phyloP scores from a whole-genome alignment of 768 basidiomycete species.

The Podaxis carcinomalis region DNA sequence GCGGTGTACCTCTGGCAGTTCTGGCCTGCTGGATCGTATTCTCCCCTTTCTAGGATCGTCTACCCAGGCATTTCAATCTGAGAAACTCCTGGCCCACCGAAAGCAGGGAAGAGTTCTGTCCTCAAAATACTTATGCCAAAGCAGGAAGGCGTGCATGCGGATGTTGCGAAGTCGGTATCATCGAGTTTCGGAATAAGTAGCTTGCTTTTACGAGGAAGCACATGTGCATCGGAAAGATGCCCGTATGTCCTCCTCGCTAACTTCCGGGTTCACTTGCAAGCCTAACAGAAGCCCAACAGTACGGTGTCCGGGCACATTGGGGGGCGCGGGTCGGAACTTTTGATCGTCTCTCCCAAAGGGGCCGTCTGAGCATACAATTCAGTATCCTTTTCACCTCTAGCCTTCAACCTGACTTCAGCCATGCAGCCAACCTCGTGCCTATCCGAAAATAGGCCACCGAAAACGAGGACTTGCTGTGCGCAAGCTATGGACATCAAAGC shows the following conservation, averaged over 20 bases:
- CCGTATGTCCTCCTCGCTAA: not conserved
- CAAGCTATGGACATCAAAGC: conserved; percentile 78
- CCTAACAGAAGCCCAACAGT: conserved; percentile 57
- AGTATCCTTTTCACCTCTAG: not conserved
- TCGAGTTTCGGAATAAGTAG: conserved; percentile 78
- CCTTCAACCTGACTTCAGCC: not conserved
- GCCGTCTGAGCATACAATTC: conserved; percentile 59
- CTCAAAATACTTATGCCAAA: not conserved
- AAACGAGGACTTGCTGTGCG: conserved; percentile 75
- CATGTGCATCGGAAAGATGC: conserved; percentile 38
- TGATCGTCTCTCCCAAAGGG: conserved; percentile 83
- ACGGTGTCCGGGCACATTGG: not conserved
- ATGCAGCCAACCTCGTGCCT: conserved; percentile 78
- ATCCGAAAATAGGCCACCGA: conserved; percentile 67
- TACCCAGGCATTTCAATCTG: no score
- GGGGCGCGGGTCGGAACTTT: conserved; percentile 40
- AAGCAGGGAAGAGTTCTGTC: no score
- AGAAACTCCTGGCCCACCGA: no score
- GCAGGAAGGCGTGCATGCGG: conserved; percentile 87
- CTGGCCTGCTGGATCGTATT: no score
- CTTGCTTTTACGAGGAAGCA: conserved; percentile 97
- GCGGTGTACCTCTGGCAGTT: no score
- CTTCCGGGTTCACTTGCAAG: conserved; percentile 33
- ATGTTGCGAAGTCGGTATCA: conserved; percentile 80
- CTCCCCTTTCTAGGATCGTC: no score